Base-by-base conservation (phyloP, 2,329 filamentous ascomycete genomes). In the Xylariaceae sp. region DNA sequence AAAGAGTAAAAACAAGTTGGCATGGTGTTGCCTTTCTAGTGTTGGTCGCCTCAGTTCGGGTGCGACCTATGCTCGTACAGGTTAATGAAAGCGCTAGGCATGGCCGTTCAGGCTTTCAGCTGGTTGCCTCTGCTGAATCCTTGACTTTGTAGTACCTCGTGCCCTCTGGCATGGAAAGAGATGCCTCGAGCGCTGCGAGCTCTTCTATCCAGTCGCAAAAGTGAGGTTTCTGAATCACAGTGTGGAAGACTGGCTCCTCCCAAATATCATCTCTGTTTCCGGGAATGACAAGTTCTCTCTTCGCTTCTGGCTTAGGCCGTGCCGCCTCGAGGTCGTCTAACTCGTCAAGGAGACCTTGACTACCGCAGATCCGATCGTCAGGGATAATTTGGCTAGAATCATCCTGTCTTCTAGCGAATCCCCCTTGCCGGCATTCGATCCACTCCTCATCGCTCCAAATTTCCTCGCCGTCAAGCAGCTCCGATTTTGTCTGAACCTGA, bases 161-260 rank as follows among this genome's bases (percentile, higher is more conserved):
- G 6, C 62, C 61, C 2, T 48, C 30, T 1, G 62, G 62, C 58
- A 62, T 56, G 10, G 45, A 58, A 18, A 51, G 53, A 13, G 60
- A 58, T 1, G 58, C 51, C 42, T 67, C 65, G 1, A 66, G 44
- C 3, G 59, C 62, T n/a, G 62, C 64, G 0, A 60, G 53, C 39
- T 67, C 67, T 2, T 67, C 66, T 3, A 68, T 60, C 66, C 66
- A 66, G 34, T 65, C 62, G 2, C 30, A 42, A 30, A 62, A 67
- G 9, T 18, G 9, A 9, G n/a, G 39, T 18, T 30, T 4, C 11
- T 37, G 11, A 9, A 23, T 13, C 5, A 10, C 2, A 53, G 23
- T 5, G 10, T 2, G 50, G 50, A 59, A 18, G 15, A 51, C 13
- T 8, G 51, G 17, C 5, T 55, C 23, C 3, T 57, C 44, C 59